Evolutionary conservation across 106 monocot species (phyloP), one percentile per base, ranked within the genome.

Genomic region (Dendrobium huoshanense): DNA sequence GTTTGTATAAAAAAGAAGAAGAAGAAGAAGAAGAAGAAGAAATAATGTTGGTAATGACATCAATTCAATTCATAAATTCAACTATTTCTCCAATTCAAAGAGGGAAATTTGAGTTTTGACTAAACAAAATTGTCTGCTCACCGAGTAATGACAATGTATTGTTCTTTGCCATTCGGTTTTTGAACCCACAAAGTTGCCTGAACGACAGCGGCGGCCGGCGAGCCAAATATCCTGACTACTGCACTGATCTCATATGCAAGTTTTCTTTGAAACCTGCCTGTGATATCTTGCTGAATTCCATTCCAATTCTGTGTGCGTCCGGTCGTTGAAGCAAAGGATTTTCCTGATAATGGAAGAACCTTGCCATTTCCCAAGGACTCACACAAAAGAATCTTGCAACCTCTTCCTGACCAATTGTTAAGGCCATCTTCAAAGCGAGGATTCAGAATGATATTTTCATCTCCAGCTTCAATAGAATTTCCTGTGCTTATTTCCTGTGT

Each of bases 271-370:
- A 95, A 82, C 47, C 87, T 82, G 31, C 80, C 84, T 15, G 91
- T 95, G 77, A 99, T 87, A 40, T 97, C 94, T 82, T 97, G 96
- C 82, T 97, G 92, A 73, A 97, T 89, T 15, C 96, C 92, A 55
- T 89, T 85, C 88, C 90, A 92, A 49, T 55, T 81, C 27, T 95
- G 87, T 8, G 82, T 87, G 5, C 95, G 81, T 40, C 81, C 85
- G 0, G 82, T 87, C 17, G 90, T 81, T n/a, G 95, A 85, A 64
- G 85, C 90, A 70, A 92, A 95, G 77, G 54, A 81, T 67, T 84
- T 95, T 19, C 92, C 92, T 29, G 5, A 83, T 58, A 80, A 25
- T 55, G 95, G 92, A 54, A 84, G 56, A 54, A 95, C 78, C 37
- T 87, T 95, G 15, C 87, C 92, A 64, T 88, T 83, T 27, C 78